A percentile compares a stretch with the other conserved stretches of the same genome.
Evolutionary conservation across 2,329 filamentous ascomycete species (phyloP).

Genomic region (Fusarium odoratissimum): DNA sequence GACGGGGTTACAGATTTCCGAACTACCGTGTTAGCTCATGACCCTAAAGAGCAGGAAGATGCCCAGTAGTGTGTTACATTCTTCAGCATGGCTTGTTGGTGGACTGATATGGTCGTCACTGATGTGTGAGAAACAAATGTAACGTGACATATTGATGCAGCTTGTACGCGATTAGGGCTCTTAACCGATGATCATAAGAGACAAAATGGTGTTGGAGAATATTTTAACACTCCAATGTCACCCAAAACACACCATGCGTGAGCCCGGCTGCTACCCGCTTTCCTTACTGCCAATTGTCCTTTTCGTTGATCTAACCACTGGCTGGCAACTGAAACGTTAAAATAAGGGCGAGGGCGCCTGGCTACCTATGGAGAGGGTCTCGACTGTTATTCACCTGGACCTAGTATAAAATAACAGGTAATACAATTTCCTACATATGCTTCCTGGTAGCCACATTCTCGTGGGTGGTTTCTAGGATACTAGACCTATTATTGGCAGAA

Average conservation of each 20-base stretch:
- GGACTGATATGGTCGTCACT: neutral
- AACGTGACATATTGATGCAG: neutral
- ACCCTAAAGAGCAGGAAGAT: neutral
- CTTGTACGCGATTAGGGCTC: neutral
- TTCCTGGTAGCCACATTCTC: too few species aligned
- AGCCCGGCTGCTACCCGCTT: too few species aligned
- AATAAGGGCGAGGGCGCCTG: fast-evolving
- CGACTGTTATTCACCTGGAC: neutral
- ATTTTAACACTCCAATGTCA: neutral
- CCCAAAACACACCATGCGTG: neutral
- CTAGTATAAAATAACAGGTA: neutral
- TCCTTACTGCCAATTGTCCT: too few species aligned
- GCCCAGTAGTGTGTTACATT: neutral
- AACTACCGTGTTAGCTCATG: neutral
- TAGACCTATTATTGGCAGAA: fast-evolving
- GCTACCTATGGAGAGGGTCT: neutral
- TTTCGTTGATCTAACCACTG: too few species aligned
- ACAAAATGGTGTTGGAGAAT: neutral
- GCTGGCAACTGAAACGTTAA: neutral
- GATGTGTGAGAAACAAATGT: neutral
- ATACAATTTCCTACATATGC: neutral
- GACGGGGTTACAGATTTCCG: neutral
- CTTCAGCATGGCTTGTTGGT: neutral
- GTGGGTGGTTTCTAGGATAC: neutral
- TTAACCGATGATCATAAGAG: neutral